Conservation (phyloP, 805 yeast species). For the Kuraishia borneana region DNA sequence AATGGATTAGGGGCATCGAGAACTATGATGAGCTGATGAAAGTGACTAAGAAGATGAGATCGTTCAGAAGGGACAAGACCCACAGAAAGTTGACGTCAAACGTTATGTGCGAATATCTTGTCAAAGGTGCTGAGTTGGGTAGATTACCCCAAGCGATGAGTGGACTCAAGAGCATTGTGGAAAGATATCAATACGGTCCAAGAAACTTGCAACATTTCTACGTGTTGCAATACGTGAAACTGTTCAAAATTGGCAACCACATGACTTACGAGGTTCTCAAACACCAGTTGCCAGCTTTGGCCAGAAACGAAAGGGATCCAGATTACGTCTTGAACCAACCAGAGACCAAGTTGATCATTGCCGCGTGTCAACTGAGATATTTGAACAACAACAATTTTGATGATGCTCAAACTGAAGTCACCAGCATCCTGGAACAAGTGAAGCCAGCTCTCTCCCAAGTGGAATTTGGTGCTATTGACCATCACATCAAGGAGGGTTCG, state of each 20-base stretch:
- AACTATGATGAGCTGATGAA: constrained; percentile 6
- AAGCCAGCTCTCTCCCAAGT: background rate
- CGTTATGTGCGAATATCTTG: background rate
- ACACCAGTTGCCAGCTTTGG: background rate
- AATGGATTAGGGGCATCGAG: constrained; percentile 2
- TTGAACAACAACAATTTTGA: background rate
- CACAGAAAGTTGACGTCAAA: background rate
- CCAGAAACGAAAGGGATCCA: background rate
- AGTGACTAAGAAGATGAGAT: background rate
- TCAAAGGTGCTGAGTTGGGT: constrained; percentile 3
- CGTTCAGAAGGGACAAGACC: background rate
- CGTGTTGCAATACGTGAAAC: constrained; percentile 1
- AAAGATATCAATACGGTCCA: background rate
- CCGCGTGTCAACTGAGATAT: background rate
- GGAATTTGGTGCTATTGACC: no score
- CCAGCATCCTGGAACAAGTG: background rate
- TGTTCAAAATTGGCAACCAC: background rate
- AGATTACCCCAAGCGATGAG: constrained; percentile 3
- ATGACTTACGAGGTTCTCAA: background rate
- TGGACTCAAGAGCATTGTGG: background rate
- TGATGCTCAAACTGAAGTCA: background rate
- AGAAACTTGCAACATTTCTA: constrained; percentile 1
- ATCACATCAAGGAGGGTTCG: background rate
- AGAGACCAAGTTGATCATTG: background rate
- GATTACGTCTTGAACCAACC: background rate